Conservation (phyloP, 495 filamentous ascomycete genomes). For the Amphirosellinia nigrospora region DNA sequence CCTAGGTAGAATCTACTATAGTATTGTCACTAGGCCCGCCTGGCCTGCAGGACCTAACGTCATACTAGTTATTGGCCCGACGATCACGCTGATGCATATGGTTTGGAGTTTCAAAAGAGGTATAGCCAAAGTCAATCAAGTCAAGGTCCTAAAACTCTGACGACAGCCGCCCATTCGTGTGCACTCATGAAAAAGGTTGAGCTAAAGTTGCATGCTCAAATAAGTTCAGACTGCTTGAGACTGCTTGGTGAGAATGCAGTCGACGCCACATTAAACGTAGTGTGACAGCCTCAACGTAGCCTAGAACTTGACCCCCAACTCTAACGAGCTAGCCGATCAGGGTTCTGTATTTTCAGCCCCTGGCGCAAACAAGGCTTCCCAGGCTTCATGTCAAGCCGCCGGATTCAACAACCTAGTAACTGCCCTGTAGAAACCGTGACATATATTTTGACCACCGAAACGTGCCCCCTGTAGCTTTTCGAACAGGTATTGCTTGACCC, state of each 20-base stretch:
- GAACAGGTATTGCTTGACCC: background rate
- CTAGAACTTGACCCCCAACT: too few relatives aligned
- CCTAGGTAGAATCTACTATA: too few relatives aligned
- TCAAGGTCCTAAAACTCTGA: background rate
- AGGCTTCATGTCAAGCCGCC: background rate
- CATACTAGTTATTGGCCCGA: slow-evolving; percentile 12
- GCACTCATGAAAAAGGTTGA: background rate
- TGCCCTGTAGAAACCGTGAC: background rate
- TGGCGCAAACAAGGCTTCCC: background rate
- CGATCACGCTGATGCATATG: slow-evolving; percentile 19
- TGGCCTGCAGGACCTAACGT: slow-evolving; percentile 19
- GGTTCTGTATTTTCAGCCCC: background rate
- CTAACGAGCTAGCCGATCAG: too few relatives aligned
- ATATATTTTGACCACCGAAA: slow-evolving; percentile 5
- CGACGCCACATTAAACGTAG: slow-evolving; percentile 6
- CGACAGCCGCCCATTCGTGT: background rate
- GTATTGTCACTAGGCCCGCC: background rate
- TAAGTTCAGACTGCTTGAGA: background rate
- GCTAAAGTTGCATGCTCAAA: background rate
- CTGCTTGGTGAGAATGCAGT: background rate
- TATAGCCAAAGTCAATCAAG: background rate
- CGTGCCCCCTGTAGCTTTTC: background rate
- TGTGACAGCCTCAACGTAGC: slow-evolving; percentile 14
- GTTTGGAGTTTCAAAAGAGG: background rate
- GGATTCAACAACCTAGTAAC: background rate